Conservation (phyloP, 345 rosid genomes). For the Syzygium oleosum region DNA sequence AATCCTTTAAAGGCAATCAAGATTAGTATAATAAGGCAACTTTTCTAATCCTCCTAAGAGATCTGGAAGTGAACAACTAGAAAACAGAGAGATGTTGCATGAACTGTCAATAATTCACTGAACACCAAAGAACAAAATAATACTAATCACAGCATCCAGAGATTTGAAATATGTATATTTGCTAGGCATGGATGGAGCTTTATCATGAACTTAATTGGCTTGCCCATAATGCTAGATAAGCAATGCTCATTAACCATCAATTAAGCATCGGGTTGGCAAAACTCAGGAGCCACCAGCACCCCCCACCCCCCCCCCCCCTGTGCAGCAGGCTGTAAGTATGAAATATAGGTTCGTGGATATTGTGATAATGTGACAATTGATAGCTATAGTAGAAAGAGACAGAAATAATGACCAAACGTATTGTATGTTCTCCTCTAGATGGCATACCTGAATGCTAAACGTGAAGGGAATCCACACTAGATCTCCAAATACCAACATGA, state of each 20-base stretch:
- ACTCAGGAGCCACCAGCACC: background rate
- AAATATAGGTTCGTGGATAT: background rate
- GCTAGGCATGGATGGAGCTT: background rate
- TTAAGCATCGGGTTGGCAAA: background rate
- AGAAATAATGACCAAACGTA: accelerated
- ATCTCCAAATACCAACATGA: conserved; percentile 97
- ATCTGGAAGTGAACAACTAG: background rate
- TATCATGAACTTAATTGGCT: background rate
- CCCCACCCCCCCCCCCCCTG: background rate
- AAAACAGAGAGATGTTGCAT: background rate
- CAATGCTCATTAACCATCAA: background rate
- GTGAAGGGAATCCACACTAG: conserved; percentile 93
- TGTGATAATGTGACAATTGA: background rate
- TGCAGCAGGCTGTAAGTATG: background rate
- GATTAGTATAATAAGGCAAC: background rate
- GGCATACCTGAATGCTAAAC: conserved; percentile 81
- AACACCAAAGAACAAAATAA: background rate
- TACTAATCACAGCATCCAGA: background rate
- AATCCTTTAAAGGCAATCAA: background rate
- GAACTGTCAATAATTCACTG: background rate
- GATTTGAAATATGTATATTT: background rate
- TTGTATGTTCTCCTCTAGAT: background rate
- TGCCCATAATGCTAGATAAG: background rate
- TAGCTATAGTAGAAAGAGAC: background rate
- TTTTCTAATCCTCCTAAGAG: background rate